Percentiles rank a stretch among this genome's conserved stretches.
phyloP scores from a whole-genome alignment of 2,329 filamentous ascomycete genomes.

The Fusarium sp. region DNA sequence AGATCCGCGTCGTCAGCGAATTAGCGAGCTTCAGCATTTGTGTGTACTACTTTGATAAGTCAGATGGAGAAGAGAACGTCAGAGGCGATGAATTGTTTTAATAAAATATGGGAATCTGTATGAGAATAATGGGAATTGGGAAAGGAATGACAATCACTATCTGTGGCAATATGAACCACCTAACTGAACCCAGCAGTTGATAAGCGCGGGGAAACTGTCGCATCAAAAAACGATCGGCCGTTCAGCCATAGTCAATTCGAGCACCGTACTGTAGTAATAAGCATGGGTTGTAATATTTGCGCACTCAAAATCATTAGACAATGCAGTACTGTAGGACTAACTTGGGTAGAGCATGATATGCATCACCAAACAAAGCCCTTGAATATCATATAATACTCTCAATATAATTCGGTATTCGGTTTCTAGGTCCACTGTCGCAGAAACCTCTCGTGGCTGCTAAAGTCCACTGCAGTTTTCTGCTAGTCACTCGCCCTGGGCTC shows the following conservation, averaged over 20 bases:
- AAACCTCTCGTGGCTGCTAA: constrained; percentile 27
- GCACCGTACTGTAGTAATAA: no score
- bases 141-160: constrained; percentile 39
- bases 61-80: constrained; percentile 25
- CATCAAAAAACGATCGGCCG: constrained; percentile 25
- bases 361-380: no score
- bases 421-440: neutral
- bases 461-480: constrained; percentile 35
- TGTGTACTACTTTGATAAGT: constrained; percentile 13
- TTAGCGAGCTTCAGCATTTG: constrained; percentile 33
- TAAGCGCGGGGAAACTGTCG: constrained; percentile 34
- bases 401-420: neutral
- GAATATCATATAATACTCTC: neutral
- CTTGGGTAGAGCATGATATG: neutral
- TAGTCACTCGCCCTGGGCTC: constrained; percentile 39
- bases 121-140: constrained; percentile 37
- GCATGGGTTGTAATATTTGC: constrained; percentile 5
- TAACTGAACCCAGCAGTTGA: constrained; percentile 34
- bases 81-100: constrained; percentile 22
- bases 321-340: neutral
- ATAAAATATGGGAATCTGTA: constrained; percentile 34
- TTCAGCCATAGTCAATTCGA: constrained; percentile 18
- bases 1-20: constrained; percentile 40
- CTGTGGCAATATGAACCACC: constrained; percentile 32
- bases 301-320: neutral